Conservation (phyloP, 2,329 filamentous ascomycete species). For the Xylariaceae sp. region DNA sequence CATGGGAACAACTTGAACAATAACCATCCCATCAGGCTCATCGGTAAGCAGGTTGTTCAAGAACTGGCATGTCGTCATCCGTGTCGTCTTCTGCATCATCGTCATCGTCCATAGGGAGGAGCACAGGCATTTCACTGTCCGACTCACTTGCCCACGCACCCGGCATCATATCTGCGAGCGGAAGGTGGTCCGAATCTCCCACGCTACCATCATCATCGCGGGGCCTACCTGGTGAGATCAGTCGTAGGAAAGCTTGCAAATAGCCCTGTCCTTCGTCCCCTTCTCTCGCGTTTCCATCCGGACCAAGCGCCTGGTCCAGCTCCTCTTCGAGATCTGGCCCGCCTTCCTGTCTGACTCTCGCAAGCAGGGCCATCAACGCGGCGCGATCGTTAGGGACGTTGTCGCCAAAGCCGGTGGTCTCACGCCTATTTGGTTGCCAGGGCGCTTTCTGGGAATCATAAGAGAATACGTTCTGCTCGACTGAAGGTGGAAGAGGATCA, state of each 20-base stretch:
- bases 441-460: conserved; percentile 37
- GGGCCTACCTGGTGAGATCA: conserved; percentile 7
- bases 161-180: conserved; percentile 15
- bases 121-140: conserved; percentile 16
- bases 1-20: background rate
- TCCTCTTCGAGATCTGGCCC: conserved; percentile 17
- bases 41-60: too few species aligned
- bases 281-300: conserved; percentile 6
- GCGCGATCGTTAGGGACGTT: conserved; percentile 8
- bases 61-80: conserved; percentile 13
- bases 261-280: conserved; percentile 6
- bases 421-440: conserved; percentile 31
- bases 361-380: conserved; percentile 15
- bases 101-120: conserved; percentile 3
- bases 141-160: conserved; percentile 20
- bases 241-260: conserved; percentile 15
- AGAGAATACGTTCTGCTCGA: conserved; percentile 49
- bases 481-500: conserved; percentile 73
- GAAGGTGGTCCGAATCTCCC: conserved; percentile 2
- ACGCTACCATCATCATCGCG: conserved; percentile 5
- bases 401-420: conserved; percentile 1
- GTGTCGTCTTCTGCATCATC: conserved; percentile 1
- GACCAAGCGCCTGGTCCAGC: conserved; percentile 8
- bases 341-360: conserved; percentile 13
- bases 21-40: background rate